Evolutionary conservation across 75 land plant species (phyloP).

Genomic region (Cupressus sempervirens): DNA sequence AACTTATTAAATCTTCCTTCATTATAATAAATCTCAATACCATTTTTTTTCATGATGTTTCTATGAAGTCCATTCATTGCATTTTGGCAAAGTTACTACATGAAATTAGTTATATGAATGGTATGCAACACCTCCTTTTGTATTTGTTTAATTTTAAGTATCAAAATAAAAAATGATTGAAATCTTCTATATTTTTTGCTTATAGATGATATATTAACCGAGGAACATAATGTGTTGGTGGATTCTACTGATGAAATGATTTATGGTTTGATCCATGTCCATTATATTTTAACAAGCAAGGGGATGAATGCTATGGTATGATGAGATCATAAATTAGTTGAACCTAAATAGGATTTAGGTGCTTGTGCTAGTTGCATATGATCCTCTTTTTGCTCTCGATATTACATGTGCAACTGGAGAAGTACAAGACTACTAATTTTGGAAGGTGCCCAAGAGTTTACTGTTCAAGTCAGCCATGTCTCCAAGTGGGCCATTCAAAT

Average conservation of each 20-base stretch:
- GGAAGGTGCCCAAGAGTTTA: conserved; percentile 84
- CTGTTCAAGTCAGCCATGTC: conserved; percentile 76
- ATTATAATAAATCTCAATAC: too few species aligned
- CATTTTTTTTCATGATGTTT: too few species aligned
- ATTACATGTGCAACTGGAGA: too few species aligned
- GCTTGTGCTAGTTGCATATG: too few species aligned
- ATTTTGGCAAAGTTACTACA: not conserved
- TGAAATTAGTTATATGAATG: not conserved
- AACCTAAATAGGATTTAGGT: not conserved
- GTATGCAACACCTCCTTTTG: not conserved
- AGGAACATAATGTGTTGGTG: conserved; percentile 70
- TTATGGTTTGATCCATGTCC: conserved; percentile 70
- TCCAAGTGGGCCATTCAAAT: conserved; percentile 79
- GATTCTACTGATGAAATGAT: conserved; percentile 79
- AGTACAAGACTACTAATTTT: conserved; percentile 65
- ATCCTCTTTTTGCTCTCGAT: too few species aligned
- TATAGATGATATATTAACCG: conserved; percentile 56
- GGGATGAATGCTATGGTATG: conserved; percentile 73
- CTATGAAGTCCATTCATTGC: not conserved
- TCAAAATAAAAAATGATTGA: not conserved
- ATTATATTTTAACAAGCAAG: too few species aligned
- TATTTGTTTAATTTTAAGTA: not conserved
- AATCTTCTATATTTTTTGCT: not conserved
- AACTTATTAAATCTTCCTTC: too few species aligned
- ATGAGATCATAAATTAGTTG: not conserved